Evolutionary conservation across 1,284 basidiomycete genomes (phyloP).

Genomic region (Malassezia vespertilionis): DNA sequence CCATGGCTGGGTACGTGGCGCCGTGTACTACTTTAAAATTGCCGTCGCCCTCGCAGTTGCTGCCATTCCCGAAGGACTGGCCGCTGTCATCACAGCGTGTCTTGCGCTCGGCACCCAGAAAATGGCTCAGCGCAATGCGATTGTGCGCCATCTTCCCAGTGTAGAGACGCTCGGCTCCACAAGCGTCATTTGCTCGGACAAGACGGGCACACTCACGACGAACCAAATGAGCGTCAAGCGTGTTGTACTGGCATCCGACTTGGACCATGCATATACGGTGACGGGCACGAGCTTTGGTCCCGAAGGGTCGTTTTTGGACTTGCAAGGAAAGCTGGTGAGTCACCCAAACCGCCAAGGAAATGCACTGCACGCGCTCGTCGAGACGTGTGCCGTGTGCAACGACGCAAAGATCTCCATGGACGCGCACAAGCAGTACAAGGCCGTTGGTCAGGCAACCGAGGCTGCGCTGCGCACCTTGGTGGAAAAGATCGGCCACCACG

Average conservation of each 20-base stretch:
- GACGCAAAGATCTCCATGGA: slow-evolving; percentile 34
- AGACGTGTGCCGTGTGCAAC: slow-evolving; percentile 44
- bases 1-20: slow-evolving; percentile 41
- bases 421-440: slow-evolving; percentile 66
- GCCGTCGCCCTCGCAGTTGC: slow-evolving; percentile 46
- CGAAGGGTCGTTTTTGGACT: slow-evolving; percentile 21
- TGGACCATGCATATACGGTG: slow-evolving; percentile 30
- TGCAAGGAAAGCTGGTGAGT: slow-evolving; percentile 18
- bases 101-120: slow-evolving; percentile 46
- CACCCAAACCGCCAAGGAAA: slow-evolving; percentile 30
- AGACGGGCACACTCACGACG: slow-evolving; percentile 46
- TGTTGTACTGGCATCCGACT: slow-evolving; percentile 14
- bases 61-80: slow-evolving; percentile 45
- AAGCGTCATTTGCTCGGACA: slow-evolving; percentile 48
- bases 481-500: slow-evolving; percentile 62
- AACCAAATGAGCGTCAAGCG: slow-evolving; percentile 46
- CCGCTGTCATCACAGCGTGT: slow-evolving; percentile 46
- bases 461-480: slow-evolving; percentile 54
- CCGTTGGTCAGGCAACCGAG: slow-evolving; percentile 87
- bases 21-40: slow-evolving; percentile 48
- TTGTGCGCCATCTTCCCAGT: slow-evolving; percentile 42
- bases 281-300: slow-evolving; percentile 39
- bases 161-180: slow-evolving; percentile 46
- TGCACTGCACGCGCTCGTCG: slow-evolving; percentile 36
- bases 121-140: slow-evolving; percentile 47